Conservation (phyloP, 306 rosid genomes). For the Potentilla sterilis region DNA sequence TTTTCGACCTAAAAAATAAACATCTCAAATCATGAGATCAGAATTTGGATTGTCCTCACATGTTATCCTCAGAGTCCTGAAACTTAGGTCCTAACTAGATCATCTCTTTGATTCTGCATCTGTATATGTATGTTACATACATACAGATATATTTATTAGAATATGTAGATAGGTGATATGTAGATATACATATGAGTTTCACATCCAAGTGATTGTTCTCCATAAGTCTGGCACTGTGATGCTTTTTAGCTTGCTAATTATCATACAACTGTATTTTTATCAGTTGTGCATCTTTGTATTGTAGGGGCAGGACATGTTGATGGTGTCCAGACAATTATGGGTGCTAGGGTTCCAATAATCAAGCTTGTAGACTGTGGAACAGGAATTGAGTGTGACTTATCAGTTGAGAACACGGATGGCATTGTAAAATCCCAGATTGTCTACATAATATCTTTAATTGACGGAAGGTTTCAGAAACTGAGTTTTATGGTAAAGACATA, state of each 20-base stretch:
- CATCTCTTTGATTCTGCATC: too few species aligned
- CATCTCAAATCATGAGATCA: background rate
- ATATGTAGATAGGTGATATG: background rate
- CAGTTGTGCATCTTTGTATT: background rate
- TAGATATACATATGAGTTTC: background rate
- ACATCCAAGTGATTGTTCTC: background rate
- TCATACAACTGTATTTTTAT: background rate
- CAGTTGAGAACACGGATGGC: constrained; percentile 20
- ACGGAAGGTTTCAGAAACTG: constrained; percentile 18
- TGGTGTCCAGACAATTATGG: constrained; percentile 5
- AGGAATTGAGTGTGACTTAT: constrained; percentile 15
- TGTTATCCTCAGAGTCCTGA: background rate
- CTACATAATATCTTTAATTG: constrained; percentile 9
- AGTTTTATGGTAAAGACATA: constrained; percentile 13
- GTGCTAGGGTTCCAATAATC: constrained; percentile 22
- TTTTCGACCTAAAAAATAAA: background rate
- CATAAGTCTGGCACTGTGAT: background rate
- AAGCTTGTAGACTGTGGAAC: constrained; percentile 14
- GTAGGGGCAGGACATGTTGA: constrained; percentile 14
- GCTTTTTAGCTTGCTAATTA: too few species aligned
- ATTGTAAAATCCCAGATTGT: constrained; percentile 16
- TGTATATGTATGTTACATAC: too few species aligned
- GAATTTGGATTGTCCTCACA: background rate
- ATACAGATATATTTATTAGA: too few species aligned
- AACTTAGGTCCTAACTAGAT: background rate